Conservation (phyloP, 352 stramenopile genomes). For the Globisporangium uncinulatum region DNA sequence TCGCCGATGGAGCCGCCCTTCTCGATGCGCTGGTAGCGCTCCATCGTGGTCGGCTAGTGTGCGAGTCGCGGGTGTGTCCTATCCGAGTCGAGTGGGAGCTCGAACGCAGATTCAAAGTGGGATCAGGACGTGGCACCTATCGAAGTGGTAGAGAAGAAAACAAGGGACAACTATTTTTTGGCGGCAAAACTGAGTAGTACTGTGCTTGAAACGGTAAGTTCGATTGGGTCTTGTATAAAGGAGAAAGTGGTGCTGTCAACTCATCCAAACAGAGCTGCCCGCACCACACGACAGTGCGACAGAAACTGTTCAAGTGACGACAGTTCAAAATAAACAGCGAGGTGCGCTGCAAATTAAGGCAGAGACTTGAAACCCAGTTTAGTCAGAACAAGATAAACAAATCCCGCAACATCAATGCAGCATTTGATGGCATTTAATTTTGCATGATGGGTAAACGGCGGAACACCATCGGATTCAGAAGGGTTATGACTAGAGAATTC, state of each 20-base stretch:
- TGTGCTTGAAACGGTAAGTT: background rate
- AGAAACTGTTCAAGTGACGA: slow-evolving; percentile 3
- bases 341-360: background rate
- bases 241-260: background rate
- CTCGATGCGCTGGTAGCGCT: slow-evolving; percentile 91
- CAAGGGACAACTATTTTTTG: background rate
- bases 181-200: background rate
- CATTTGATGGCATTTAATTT: no score
- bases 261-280: background rate
- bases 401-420: no score
- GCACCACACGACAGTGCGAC: background rate
- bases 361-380: no score
- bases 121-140: no score
- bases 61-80: background rate
- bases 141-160: background rate
- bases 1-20: slow-evolving; percentile 92
- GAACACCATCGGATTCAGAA: slow-evolving; percentile 2
- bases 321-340: slow-evolving; percentile 12
- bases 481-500: background rate
- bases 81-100: no score
- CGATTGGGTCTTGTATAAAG: background rate
- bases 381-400: no score
- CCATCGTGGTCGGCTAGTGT: slow-evolving; percentile 32
- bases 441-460: background rate
- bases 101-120: no score